phyloP scores from a whole-genome alignment of 345 rosid genomes.

The Luvunga scandens region DNA sequence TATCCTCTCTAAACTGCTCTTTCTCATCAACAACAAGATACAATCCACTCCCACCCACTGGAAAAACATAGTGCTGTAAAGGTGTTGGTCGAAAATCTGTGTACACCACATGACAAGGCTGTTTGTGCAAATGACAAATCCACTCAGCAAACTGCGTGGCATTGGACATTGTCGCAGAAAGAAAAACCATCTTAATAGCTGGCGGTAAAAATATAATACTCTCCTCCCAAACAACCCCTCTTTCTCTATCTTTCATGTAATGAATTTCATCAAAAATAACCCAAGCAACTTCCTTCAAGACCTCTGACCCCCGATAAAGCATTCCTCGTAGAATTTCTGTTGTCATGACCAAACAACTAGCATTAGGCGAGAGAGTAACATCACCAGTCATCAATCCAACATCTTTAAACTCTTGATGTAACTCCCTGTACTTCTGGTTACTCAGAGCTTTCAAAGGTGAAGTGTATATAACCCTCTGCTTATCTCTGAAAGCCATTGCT shows the following conservation, averaged over 20 bases:
- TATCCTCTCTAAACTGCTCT: slow-evolving; percentile 91
- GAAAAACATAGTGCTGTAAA: slow-evolving; percentile 96
- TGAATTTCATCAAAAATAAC: slow-evolving; percentile 97
- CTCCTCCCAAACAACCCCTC: slow-evolving; percentile 99
- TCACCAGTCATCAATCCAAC: slow-evolving; percentile 99
- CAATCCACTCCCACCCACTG: slow-evolving; percentile 84
- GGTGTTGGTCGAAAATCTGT: slow-evolving; percentile 98
- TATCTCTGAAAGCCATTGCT: slow-evolving; percentile 95
- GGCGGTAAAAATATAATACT: slow-evolving; percentile 94
- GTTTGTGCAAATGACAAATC: slow-evolving; percentile 93
- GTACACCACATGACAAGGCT: slow-evolving; percentile 97
- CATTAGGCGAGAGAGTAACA: slow-evolving; percentile 92
- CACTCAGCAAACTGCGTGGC: slow-evolving; percentile 98
- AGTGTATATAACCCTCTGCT: slow-evolving; percentile 91
- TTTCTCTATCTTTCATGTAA: slow-evolving; percentile 96
- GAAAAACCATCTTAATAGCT: slow-evolving; percentile 96
- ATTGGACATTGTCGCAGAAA: slow-evolving; percentile 98
- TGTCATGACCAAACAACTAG: slow-evolving; percentile 95
- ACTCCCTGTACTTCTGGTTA: slow-evolving; percentile 94
- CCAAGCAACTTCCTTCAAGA: slow-evolving; percentile 98
- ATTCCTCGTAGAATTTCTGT: slow-evolving; percentile 96
- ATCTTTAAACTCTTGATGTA: slow-evolving; percentile 87
- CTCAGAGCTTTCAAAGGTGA: slow-evolving; percentile 98
- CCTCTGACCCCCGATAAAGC: slow-evolving; percentile 95
- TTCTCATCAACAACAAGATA: slow-evolving; percentile 97